Base-by-base conservation (phyloP, 2,329 filamentous ascomycete species). In the Achaetomium macrosporum region DNA sequence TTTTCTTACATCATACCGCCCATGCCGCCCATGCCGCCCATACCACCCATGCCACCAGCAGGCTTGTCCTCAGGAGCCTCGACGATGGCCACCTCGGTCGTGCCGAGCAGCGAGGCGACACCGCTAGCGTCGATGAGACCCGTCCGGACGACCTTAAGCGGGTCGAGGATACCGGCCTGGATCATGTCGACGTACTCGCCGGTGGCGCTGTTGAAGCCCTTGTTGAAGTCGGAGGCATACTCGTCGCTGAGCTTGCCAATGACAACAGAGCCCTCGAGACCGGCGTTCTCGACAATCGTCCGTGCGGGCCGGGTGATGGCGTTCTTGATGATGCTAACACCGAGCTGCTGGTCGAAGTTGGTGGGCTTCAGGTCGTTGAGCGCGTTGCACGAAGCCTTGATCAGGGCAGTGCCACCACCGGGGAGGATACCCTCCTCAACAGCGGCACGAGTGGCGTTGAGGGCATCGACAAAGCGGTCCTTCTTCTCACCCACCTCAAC, bases 401-500 rank as follows among this genome's bases (percentile, higher is more conserved):
- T 87, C 48, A 99, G 85, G 66, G 91, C 93, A 68, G 93, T 99
- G 71, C 93, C 93, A 83, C 93, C 93, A 78, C 93, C 93, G 63
- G 93, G 93, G 61, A 99, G 87, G 73, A 99, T 99, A 75, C 93
- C 93, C 77, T 97, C 91, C 83, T 99, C 93, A 62, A 99, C 93
- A 66, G 93, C 93, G 64, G 93, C 93, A 66, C 93, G 92, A 61
- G 93, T 99, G 63, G 93, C 93, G 75, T 99, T 99, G 58, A 99
- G 80, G 56, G 93, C 93, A 75, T 99, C 93, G 58, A 99, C 93
- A 66, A 97, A 96, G 71, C 93, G 90, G 74, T 99, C 93, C 85
- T 99, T 99, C 90, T 99, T 99, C 84, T 99, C 93, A 63, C 91
- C 87, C 53, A 99, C 93, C 81, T 99, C 93, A 61, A 99, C 92